Evolutionary conservation across 106 monocot genomes (phyloP), one percentile per base, ranked within the genome.

Genomic region (Dendrobium huoshanense): DNA sequence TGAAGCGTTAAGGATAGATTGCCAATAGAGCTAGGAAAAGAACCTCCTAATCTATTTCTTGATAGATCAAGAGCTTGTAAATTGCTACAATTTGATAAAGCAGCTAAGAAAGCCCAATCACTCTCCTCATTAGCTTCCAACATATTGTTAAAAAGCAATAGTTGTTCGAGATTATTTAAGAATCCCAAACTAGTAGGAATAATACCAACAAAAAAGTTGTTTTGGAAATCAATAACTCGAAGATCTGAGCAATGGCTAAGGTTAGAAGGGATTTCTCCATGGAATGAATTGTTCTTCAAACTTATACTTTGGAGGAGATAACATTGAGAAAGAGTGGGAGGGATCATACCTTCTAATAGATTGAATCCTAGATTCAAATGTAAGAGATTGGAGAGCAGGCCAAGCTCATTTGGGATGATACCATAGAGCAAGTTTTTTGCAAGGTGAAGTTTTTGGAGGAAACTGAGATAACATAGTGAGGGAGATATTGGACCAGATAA

Each of bases 381-480:
- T 31, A 22, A 40, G 16, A 86, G 67, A 43, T 49, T 56, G 33
- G 54, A 9, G 8, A 86, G 73, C 7, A 61, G 20, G 61, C 85
- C 81, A 41, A 85, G 42, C 79, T 85, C 81, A 2, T 17, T 33
- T 6, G 85, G 85, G 13, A 85, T 75, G 43, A 17, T 19, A 19
- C 85, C 85, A 0, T 0, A 11, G 48, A 85, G 22, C 11, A 10
- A 7, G 49, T 85, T 85, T 56, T 79, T 45, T 27, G 85, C 22
- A 75, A 89, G 81, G 40, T 51, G 17, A 25, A 89, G 55, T 2
- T n/a, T 43, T 42, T 25, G 29, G 51, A 89, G 86, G 82, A 84
- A 86, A 44, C 82, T 80, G 79, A 89, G 86, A 68, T 86, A 86
- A 5, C 68, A 45, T 0, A 86, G 33, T 9, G 79, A 86, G 6